Conservation (phyloP, 441 rosid species). For the Omphalea diandra region DNA sequence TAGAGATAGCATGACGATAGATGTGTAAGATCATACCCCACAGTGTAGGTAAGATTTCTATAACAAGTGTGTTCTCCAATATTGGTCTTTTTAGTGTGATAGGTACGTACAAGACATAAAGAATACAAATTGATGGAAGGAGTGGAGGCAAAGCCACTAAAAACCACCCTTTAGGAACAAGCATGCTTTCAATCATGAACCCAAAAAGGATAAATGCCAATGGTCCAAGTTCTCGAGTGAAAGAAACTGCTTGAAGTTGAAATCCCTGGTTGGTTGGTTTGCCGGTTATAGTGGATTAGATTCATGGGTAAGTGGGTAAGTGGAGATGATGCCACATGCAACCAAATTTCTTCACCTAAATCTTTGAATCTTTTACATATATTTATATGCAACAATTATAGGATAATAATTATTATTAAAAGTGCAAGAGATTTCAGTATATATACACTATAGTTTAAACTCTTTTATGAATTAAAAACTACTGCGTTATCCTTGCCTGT, state of each 20-base stretch:
- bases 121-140: constrained; percentile 16
- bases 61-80: background rate
- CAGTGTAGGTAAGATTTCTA: constrained; percentile 4
- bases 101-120: constrained; percentile 6
- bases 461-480: background rate
- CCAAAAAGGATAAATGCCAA: constrained; percentile 21
- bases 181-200: constrained; percentile 29
- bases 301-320: constrained; percentile 25
- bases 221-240: constrained; percentile 25
- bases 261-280: constrained; percentile 19
- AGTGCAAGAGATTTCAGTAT: too few species aligned
- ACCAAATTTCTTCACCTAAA: constrained; percentile 28
- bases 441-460: too few species aligned
- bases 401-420: too few species aligned
- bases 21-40: background rate
- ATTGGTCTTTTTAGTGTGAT: constrained; percentile 15
- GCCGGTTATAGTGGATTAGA: constrained; percentile 25
- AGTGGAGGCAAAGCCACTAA: constrained; percentile 36
- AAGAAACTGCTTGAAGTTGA: constrained; percentile 22
- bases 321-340: constrained; percentile 24
- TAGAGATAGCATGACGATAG: background rate
- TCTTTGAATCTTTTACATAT: too few species aligned
- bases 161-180: constrained; percentile 29
- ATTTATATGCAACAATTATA: too few species aligned
- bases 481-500: background rate